Percentiles rank a stretch among this genome's conserved stretches.
phyloP scores from a whole-genome alignment of 768 basidiomycete species.

The Dioszegia aurantiaca region DNA sequence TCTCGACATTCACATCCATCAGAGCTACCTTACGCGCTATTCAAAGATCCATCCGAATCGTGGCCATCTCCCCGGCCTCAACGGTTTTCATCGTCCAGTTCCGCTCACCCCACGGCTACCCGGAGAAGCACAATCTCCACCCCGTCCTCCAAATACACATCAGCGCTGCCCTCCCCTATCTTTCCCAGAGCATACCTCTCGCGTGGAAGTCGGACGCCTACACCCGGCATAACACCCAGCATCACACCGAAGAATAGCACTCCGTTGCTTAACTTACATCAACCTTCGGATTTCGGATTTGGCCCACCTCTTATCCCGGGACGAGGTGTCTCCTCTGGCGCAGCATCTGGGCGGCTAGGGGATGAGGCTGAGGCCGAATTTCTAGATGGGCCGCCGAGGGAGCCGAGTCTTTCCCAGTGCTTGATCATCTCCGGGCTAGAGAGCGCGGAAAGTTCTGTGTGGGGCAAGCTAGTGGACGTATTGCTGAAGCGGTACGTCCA shows the following conservation, averaged over 20 bases:
- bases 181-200: neutral
- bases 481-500: slow-evolving; percentile 8
- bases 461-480: slow-evolving; percentile 31
- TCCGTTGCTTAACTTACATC: neutral
- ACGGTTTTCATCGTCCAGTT: neutral
- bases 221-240: slow-evolving; percentile 3
- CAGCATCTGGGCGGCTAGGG: neutral
- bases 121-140: neutral
- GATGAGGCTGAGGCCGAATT: neutral
- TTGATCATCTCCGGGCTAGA: slow-evolving; percentile 37
- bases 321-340: neutral
- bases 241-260: slow-evolving; percentile 14
- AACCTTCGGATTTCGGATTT: slow-evolving; percentile 1
- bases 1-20: neutral
- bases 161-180: slow-evolving; percentile 1
- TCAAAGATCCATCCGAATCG: neutral
- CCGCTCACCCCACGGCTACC: neutral
- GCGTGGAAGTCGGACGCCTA: neutral
- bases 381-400: neutral
- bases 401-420: slow-evolving; percentile 17
- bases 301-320: neutral
- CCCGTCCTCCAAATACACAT: slow-evolving; percentile 1
- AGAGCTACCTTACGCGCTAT: neutral
- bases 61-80: neutral
- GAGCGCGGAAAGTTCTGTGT: slow-evolving; percentile 18